Evolutionary conservation across 2,329 filamentous ascomycete species (phyloP).

Genomic region (Akanthomyces dipterigenus): DNA sequence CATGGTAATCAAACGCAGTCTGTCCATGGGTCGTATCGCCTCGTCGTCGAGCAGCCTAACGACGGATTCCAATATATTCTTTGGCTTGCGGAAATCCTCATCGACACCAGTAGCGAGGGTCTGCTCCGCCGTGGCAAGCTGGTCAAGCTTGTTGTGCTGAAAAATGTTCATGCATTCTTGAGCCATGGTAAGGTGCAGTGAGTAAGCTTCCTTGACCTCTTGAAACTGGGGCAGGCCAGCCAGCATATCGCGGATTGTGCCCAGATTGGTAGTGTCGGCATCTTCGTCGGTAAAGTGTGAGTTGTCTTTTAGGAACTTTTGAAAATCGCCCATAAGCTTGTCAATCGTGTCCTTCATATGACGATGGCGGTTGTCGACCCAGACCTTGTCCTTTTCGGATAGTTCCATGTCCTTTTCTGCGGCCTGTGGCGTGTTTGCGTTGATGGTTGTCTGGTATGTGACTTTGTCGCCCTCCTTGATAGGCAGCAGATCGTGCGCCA

Average conservation of each 20-base stretch:
- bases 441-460: conserved; percentile 73
- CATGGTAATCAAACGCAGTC: conserved; percentile 76
- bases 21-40: conserved; percentile 61
- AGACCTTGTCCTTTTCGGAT: conserved; percentile 83
- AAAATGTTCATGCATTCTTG: conserved; percentile 96
- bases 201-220: conserved; percentile 91
- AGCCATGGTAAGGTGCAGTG: conserved; percentile 91
- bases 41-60: conserved; percentile 86
- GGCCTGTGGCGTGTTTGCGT: conserved; percentile 62
- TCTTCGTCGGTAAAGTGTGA: conserved; percentile 79
- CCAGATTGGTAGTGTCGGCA: conserved; percentile 67
- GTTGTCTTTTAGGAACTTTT: conserved; percentile 84
- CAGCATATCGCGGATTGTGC: conserved; percentile 95
- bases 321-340: conserved; percentile 86
- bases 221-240: conserved; percentile 91
- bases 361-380: conserved; percentile 87
- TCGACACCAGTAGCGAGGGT: conserved; percentile 86
- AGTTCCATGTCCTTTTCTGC: conserved; percentile 90
- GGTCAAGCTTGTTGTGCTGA: conserved; percentile 73
- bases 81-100: conserved; percentile 86
- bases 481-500: conserved; percentile 88
- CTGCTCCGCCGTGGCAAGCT: conserved; percentile 85
- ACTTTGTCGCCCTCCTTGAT: conserved; percentile 86
- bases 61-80: conserved; percentile 78
- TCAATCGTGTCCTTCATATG: conserved; percentile 99